Evolutionary conservation across 164 flowering plant genomes (phyloP).

Genomic region (Tinospora cordifolia): DNA sequence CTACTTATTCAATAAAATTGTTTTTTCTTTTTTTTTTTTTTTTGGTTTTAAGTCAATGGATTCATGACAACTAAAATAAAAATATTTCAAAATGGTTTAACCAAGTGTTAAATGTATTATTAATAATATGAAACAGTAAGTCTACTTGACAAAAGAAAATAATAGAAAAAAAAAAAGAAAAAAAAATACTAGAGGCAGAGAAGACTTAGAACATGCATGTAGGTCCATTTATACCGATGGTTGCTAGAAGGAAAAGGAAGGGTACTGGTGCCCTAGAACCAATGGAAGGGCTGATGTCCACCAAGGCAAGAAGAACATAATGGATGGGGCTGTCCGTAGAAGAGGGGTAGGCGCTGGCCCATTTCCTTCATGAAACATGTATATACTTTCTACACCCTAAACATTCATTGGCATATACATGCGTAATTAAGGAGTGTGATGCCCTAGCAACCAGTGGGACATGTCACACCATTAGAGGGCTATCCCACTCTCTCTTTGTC

Average conservation of each 20-base stretch:
- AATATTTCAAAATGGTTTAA: too few species aligned
- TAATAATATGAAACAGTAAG: too few species aligned
- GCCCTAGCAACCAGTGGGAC: constrained; percentile 1
- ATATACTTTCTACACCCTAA: too few species aligned
- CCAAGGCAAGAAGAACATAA: not conserved
- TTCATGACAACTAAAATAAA: too few species aligned
- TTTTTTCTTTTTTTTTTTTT: not conserved
- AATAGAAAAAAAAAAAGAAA: too few species aligned
- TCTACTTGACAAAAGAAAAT: too few species aligned
- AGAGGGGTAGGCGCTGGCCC: constrained; percentile 1
- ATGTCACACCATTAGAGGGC: not conserved
- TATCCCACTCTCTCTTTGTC: not conserved
- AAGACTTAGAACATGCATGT: not conserved
- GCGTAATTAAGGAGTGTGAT: not conserved
- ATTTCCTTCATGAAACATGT: not conserved
- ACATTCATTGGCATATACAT: not conserved
- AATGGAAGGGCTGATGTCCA: not conserved
- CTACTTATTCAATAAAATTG: not conserved
- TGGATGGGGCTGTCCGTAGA: constrained; percentile 2
- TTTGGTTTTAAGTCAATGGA: too few species aligned
- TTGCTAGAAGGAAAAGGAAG: too few species aligned
- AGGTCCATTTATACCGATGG: not conserved
- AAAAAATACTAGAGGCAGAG: too few species aligned
- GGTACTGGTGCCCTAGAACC: not conserved
- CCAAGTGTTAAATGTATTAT: too few species aligned